Percentiles rank a stretch among this genome's conserved stretches.
These are phyloP conservation scores for Nymphaea colorata DNA, from an alignment of 164 flowering plant species.

Conservation along the genomic window DNA sequence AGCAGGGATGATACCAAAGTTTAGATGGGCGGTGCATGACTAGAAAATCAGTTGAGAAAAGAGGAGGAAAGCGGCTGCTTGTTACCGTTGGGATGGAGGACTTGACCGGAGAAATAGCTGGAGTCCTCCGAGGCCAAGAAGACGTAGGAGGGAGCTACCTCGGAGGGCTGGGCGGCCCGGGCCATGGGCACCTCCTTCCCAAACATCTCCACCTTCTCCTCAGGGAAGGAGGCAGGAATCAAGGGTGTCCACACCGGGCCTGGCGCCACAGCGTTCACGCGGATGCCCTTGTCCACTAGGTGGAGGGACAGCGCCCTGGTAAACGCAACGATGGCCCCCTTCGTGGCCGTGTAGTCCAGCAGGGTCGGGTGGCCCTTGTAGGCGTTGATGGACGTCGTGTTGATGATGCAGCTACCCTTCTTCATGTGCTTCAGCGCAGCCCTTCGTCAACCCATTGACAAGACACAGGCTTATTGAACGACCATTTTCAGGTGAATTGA, in stretches of 20 bases:
- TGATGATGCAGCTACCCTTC: constrained; percentile 57
- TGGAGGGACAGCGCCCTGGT: constrained; percentile 56
- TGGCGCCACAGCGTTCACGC: constrained; percentile 74
- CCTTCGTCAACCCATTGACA: constrained; percentile 14
- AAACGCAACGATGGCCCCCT: constrained; percentile 68
- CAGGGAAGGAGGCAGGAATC: constrained; percentile 23
- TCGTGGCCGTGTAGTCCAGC: constrained; percentile 66
- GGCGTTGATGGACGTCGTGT: constrained; percentile 58
- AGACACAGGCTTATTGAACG: too few relatives aligned
- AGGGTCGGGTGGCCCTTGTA: constrained; percentile 45
- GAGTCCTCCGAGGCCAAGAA: constrained; percentile 44
- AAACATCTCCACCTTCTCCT: constrained; percentile 33
- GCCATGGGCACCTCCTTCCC: constrained; percentile 63
- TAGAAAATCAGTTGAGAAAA: too few relatives aligned
- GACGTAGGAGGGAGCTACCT: constrained; percentile 57
- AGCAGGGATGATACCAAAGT: too few relatives aligned
- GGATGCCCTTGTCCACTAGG: constrained; percentile 45
- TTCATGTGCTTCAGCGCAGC: constrained; percentile 67
- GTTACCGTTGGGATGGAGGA: constrained; percentile 72
- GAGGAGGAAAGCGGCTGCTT: not conserved
- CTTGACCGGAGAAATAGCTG: constrained; percentile 71
- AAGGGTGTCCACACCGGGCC: constrained; percentile 78
- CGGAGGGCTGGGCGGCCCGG: constrained; percentile 67
- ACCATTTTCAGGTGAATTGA: too few relatives aligned
- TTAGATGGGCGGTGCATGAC: too few relatives aligned